phyloP scores from a whole-genome alignment of 331 rosid species.

The Rhamnella rubrinervis region DNA sequence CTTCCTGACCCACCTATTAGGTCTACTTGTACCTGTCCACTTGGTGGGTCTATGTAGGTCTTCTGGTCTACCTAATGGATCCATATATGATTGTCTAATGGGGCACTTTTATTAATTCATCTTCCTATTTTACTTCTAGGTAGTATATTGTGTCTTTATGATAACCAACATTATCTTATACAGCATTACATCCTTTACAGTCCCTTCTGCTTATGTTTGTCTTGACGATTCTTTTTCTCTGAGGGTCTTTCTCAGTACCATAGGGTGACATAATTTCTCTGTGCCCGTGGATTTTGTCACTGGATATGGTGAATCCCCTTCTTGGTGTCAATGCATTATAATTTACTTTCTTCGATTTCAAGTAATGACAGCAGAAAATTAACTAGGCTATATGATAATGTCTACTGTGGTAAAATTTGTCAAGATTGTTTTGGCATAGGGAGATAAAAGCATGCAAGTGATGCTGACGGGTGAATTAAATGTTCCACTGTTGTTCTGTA shows the following conservation, averaged over 20 bases:
- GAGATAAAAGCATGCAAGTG: too few species aligned
- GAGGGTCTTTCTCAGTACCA: not conserved
- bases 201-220: not conserved
- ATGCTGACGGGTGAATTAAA: too few species aligned
- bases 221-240: not conserved
- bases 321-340: too few species aligned
- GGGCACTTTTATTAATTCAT: not conserved
- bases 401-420: too few species aligned
- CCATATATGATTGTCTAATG: conserved; percentile 10
- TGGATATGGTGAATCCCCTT: too few species aligned
- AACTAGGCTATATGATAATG: too few species aligned
- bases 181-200: not conserved
- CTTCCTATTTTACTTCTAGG: conserved; percentile 12
- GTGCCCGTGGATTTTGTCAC: too few species aligned
- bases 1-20: not conserved
- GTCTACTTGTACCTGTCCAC: not conserved
- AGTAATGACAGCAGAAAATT: too few species aligned
- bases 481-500: too few species aligned
- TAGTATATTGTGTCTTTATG: not conserved
- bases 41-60: conserved; percentile 1
- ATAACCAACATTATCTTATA: not conserved
- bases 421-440: too few species aligned
- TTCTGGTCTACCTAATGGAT: conserved; percentile 3
- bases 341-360: too few species aligned
- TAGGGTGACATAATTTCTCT: too few species aligned